phyloP scores from a whole-genome alignment of 306 rosid species.

The Senna tora region DNA sequence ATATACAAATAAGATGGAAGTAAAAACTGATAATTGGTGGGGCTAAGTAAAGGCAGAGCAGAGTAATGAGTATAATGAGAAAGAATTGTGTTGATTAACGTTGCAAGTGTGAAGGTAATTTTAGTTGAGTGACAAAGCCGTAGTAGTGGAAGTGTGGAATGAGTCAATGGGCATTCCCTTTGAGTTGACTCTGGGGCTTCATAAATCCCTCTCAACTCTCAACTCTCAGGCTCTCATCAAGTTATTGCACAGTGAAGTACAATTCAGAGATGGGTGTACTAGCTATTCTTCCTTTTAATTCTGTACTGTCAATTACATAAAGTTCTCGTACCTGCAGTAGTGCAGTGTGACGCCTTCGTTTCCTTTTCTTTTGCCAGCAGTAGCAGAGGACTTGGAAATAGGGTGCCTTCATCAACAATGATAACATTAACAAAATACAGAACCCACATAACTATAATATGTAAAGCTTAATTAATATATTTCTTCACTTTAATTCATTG shows the following conservation, averaged over 20 bases:
- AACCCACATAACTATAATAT: conserved; percentile 33
- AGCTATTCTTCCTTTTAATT: conserved; percentile 1
- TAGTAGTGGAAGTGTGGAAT: neutral
- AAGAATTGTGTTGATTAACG: too few relatives aligned
- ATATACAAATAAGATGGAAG: too few relatives aligned
- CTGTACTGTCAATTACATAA: neutral
- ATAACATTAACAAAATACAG: conserved; percentile 19
- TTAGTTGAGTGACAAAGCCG: too few relatives aligned
- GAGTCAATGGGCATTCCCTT: conserved; percentile 8
- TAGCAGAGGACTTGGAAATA: conserved; percentile 14
- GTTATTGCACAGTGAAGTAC: neutral
- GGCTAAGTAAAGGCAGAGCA: too few relatives aligned
- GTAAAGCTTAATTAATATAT: conserved; percentile 32
- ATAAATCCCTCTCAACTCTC: conserved; percentile 14
- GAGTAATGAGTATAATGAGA: too few relatives aligned
- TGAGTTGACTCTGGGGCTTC: conserved; percentile 35
- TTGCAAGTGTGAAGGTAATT: too few relatives aligned
- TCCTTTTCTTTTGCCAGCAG: neutral
- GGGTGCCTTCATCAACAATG: conserved; percentile 16
- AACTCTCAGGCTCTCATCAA: conserved; percentile 12
- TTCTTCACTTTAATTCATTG: conserved; percentile 27
- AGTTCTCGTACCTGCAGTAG: neutral
- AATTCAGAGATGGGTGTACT: neutral
- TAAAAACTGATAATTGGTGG: too few relatives aligned
- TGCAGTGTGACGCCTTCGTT: neutral